Evolutionary conservation across 208 protist genomes (phyloP).

Genomic region (Wallacemonas collosoma): DNA sequence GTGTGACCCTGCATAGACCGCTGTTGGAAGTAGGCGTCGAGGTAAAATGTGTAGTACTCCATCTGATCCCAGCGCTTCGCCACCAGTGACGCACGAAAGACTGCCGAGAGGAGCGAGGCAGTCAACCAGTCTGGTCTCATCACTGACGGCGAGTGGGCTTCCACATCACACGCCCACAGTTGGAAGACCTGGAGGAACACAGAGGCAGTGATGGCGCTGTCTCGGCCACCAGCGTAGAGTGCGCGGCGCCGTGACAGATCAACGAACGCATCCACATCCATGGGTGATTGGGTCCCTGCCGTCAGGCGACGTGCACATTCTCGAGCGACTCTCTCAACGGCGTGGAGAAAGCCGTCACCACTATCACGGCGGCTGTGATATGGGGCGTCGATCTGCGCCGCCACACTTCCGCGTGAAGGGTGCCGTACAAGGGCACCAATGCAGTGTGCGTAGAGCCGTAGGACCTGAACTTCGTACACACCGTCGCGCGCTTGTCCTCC

Average conservation of each 20-base stretch:
- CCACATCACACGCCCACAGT: not conserved
- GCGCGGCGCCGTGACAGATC: not conserved
- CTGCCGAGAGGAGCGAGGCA: constrained; percentile 21
- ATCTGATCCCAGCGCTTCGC: constrained; percentile 33
- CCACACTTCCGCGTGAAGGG: not conserved
- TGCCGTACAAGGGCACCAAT: not conserved
- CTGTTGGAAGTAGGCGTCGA: constrained; percentile 5
- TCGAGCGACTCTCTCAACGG: not conserved
- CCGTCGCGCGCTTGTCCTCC: not conserved
- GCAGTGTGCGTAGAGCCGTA: constrained; percentile 3
- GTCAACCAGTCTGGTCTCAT: constrained; percentile 21
- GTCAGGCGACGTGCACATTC: constrained; percentile 3
- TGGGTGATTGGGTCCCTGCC: not conserved
- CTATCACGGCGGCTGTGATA: too few species aligned
- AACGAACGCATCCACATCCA: not conserved
- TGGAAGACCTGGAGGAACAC: constrained; percentile 9
- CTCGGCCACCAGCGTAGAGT: not conserved
- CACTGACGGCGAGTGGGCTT: not conserved
- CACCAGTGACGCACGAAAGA: constrained; percentile 29
- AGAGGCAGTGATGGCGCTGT: not conserved
- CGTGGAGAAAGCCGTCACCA: not conserved
- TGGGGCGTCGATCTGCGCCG: not conserved
- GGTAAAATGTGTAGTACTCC: constrained; percentile 20
- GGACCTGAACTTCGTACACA: constrained; percentile 2
- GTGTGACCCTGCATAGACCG: not conserved